Percentiles rank a stretch among this genome's conserved stretches.
These are phyloP conservation scores for Podila epigama DNA, from an alignment of 192 early-diverging fungal species.

Conservation along the genomic window DNA sequence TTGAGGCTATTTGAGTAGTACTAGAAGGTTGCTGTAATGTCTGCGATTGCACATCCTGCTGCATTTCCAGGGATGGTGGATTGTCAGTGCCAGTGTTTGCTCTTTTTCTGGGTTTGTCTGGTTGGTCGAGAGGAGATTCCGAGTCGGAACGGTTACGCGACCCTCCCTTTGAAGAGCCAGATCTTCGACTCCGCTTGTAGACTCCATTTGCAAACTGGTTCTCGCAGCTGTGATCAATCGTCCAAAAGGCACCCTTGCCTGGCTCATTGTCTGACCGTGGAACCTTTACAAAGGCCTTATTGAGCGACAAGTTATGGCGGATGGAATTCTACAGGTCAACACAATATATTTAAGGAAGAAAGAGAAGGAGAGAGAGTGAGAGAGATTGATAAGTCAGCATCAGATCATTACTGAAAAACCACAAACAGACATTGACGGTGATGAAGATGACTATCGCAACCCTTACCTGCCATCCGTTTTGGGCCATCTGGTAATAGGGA, in stretches of 20 bases:
- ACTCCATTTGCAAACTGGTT: slow-evolving; percentile 72
- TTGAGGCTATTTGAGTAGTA: neutral
- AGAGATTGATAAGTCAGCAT: neutral
- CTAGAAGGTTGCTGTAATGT: neutral
- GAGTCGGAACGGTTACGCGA: slow-evolving; percentile 24
- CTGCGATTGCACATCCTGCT: neutral
- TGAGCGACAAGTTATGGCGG: slow-evolving; percentile 84
- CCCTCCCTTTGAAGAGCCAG: slow-evolving; percentile 22
- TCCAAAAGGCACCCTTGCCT: slow-evolving; percentile 89
- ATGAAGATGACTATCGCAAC: neutral
- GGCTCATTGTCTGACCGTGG: slow-evolving; percentile 82
- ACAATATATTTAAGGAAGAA: too few relatives aligned
- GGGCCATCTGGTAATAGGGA: slow-evolving; percentile 79
- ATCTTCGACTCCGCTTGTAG: slow-evolving; percentile 60
- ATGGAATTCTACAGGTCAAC: slow-evolving; percentile 84
- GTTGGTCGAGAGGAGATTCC: slow-evolving; percentile 23
- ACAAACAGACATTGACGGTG: neutral
- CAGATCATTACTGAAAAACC: neutral
- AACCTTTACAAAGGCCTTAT: slow-evolving; percentile 82
- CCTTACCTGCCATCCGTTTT: slow-evolving; percentile 68
- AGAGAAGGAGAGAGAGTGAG: neutral
- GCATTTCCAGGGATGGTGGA: neutral
- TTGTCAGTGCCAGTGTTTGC: slow-evolving; percentile 23
- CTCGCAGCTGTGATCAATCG: slow-evolving; percentile 66
- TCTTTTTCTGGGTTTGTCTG: slow-evolving; percentile 34